Percentiles rank a stretch among this genome's conserved stretches.
phyloP scores from a whole-genome alignment of 805 yeast genomes.

The Candida taoyuanica region DNA sequence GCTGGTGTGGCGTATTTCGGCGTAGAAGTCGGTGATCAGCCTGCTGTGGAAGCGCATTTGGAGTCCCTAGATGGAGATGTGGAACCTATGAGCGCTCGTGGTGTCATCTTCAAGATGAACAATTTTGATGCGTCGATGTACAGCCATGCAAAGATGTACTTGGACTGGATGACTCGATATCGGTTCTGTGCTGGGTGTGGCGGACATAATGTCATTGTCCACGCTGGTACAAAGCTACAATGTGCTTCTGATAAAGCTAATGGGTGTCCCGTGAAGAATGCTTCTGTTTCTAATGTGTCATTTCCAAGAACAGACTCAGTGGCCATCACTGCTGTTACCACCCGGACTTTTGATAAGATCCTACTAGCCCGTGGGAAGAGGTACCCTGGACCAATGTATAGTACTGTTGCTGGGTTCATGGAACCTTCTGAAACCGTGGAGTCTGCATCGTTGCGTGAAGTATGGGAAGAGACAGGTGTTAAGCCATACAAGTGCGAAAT shows the following conservation, averaged over 20 bases:
- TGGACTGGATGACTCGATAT: conserved; percentile 80
- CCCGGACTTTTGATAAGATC: conserved; percentile 52
- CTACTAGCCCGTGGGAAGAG: conserved; percentile 70
- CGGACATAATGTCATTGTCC: conserved; percentile 47
- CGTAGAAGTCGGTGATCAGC: conserved; percentile 39
- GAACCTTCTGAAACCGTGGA: conserved; percentile 94
- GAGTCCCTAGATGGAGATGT: not conserved
- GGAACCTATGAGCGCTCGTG: conserved; percentile 8
- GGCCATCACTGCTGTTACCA: conserved; percentile 74
- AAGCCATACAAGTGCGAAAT: conserved; percentile 52
- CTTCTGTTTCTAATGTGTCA: conserved; percentile 64
- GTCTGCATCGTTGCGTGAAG: conserved; percentile 80
- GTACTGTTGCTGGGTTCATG: conserved; percentile 92
- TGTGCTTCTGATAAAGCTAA: conserved; percentile 34
- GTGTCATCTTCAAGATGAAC: conserved; percentile 20
- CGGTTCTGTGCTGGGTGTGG: conserved; percentile 91
- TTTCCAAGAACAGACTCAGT: conserved; percentile 94
- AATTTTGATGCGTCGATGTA: conserved; percentile 57
- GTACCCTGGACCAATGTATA: conserved; percentile 57
- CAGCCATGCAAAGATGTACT: conserved; percentile 76
- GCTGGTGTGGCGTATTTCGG: conserved; percentile 63
- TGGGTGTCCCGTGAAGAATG: conserved; percentile 35
- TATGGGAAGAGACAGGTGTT: conserved; percentile 95
- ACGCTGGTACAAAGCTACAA: conserved; percentile 59
- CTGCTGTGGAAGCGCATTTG: conserved; percentile 1